These are phyloP conservation scores for Chlorencoelia australis DNA, from an alignment of 2,329 filamentous ascomycete species.

Conservation along the genomic window DNA sequence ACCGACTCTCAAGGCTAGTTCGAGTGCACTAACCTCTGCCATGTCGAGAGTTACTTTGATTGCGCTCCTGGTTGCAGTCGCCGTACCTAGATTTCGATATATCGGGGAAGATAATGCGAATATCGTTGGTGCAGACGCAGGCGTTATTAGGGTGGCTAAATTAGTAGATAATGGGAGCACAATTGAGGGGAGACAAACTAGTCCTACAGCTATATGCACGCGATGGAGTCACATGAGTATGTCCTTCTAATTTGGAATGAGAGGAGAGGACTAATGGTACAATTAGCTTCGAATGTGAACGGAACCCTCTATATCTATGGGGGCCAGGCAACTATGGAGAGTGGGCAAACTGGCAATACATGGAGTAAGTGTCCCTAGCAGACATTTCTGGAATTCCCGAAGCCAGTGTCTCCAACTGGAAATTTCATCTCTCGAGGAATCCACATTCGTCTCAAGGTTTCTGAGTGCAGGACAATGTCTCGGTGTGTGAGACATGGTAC, in stretches of 20 bases:
- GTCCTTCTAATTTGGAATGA: constrained; percentile 10
- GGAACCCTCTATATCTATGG: constrained; percentile 71
- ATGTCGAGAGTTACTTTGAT: constrained; percentile 38
- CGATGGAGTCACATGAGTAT: constrained; percentile 56
- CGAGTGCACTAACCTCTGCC: constrained; percentile 34
- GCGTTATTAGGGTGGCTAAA: constrained; percentile 30
- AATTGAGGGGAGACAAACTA: constrained; percentile 34
- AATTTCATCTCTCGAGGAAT: not conserved
- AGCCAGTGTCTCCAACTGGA: too few relatives aligned
- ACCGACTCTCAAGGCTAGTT: constrained; percentile 34
- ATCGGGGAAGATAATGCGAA: constrained; percentile 26
- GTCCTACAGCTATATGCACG: constrained; percentile 47
- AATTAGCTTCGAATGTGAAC: constrained; percentile 51
- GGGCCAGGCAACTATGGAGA: constrained; percentile 49
- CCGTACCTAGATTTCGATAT: constrained; percentile 37
- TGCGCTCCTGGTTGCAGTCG: constrained; percentile 39
- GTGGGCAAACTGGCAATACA: constrained; percentile 49
- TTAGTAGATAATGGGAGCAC: constrained; percentile 22
- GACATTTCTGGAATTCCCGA: too few relatives aligned
- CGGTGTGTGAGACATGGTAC: too few relatives aligned
- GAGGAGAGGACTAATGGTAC: not conserved
- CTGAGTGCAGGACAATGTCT: too few relatives aligned
- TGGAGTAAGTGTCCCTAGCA: constrained; percentile 70
- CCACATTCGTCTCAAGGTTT: not conserved
- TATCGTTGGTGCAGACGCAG: constrained; percentile 34